Percentiles rank a stretch among this genome's conserved stretches.
Evolutionary conservation across 768 basidiomycete species (phyloP).

Genomic region (Tulasnella sp.): DNA sequence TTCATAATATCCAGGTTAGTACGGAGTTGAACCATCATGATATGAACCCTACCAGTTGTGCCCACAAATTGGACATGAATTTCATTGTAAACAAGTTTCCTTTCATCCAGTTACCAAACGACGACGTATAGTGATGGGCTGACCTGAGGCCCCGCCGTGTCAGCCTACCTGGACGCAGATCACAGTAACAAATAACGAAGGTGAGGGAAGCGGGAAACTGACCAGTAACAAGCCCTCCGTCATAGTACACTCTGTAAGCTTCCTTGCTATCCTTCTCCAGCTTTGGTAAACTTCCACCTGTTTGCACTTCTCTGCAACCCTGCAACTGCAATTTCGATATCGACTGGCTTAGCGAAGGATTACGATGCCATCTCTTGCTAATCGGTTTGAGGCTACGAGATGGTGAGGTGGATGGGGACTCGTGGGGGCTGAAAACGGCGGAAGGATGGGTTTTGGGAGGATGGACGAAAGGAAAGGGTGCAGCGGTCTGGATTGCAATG

Average conservation of each 20-base stretch:
- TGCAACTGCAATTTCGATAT: conserved; percentile 88
- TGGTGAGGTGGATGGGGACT: background rate
- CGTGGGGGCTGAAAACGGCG: too few relatives aligned
- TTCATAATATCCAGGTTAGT: background rate
- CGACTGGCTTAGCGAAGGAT: conserved; percentile 87
- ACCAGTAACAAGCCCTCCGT: conserved; percentile 92
- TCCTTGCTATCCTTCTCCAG: conserved; percentile 82
- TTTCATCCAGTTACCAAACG: conserved; percentile 90
- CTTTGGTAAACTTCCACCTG: conserved; percentile 81
- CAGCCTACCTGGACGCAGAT: background rate
- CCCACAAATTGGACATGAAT: conserved; percentile 98
- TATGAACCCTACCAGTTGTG: conserved; percentile 72
- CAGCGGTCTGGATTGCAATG: background rate
- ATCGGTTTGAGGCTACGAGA: background rate
- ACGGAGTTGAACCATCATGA: background rate
- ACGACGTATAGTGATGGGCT: too few relatives aligned
- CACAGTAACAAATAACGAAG: background rate
- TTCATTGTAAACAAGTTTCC: conserved; percentile 94
- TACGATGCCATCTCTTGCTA: conserved; percentile 42
- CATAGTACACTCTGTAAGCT: conserved; percentile 89
- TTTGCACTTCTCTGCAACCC: conserved; percentile 84
- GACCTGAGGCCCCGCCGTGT: background rate
- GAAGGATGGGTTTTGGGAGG: too few relatives aligned
- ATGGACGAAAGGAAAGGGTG: too few relatives aligned
- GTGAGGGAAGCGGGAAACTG: conserved; percentile 56